phyloP scores from a whole-genome alignment of 495 filamentous ascomycete species.

The Talaromyces wortmannii region DNA sequence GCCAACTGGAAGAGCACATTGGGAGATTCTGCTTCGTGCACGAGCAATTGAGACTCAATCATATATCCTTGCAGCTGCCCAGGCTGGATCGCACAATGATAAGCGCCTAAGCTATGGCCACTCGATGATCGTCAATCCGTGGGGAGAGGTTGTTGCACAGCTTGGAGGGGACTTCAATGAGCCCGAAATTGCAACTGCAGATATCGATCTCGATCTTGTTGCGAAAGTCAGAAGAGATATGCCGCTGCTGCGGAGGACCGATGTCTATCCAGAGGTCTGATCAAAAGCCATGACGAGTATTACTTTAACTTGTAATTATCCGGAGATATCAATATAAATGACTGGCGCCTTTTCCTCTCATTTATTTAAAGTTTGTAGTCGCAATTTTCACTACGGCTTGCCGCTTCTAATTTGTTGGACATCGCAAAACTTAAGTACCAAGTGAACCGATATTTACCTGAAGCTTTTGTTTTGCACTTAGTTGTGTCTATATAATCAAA shows the following conservation, averaged over 20 bases:
- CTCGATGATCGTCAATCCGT: conserved; percentile 81
- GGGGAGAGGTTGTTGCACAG: conserved; percentile 69
- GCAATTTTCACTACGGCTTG: no score
- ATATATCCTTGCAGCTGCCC: conserved; percentile 84
- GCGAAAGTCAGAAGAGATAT: conserved; percentile 52
- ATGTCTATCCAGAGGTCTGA: conserved; percentile 56
- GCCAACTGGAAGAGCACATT: conserved; percentile 80
- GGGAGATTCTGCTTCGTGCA: conserved; percentile 69
- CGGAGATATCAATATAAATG: neutral
- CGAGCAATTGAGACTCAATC: conserved; percentile 86
- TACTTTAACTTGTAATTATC: neutral
- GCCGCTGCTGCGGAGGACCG: conserved; percentile 55
- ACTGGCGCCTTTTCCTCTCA: neutral
- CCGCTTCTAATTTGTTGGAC: no score
- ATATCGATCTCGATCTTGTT: conserved; percentile 44
- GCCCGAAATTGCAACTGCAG: conserved; percentile 43
- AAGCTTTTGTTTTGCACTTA: neutral
- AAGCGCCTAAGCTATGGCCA: conserved; percentile 80
- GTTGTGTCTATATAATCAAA: neutral
- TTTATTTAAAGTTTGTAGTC: no score
- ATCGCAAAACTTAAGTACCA: no score
- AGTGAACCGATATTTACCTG: neutral
- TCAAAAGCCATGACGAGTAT: neutral
- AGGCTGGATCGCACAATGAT: conserved; percentile 73
- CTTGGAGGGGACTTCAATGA: conserved; percentile 45